These are phyloP conservation scores for Erysiphe neolycopersici DNA, from an alignment of 2,329 filamentous ascomycete species.

Conservation along the genomic window DNA sequence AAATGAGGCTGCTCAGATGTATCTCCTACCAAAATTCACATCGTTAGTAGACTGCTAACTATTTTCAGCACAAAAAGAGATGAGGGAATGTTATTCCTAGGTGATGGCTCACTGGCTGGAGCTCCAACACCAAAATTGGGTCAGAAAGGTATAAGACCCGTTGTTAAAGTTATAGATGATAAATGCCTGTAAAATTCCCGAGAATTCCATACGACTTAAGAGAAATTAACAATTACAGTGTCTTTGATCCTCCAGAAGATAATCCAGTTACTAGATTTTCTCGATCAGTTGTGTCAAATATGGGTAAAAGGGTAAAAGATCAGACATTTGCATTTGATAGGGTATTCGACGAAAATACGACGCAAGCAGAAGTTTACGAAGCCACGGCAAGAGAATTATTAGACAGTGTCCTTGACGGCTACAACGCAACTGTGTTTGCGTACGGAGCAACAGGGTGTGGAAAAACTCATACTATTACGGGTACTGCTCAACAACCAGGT, in stretches of 20 bases:
- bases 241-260: conserved; percentile 94
- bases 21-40: conserved; percentile 9
- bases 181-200: conserved; percentile 46
- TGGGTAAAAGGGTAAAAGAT: conserved; percentile 84
- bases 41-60: conserved; percentile 4
- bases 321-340: conserved; percentile 93
- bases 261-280: conserved; percentile 74
- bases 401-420: conserved; percentile 85
- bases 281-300: conserved; percentile 45
- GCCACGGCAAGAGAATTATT: conserved; percentile 70
- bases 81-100: conserved; percentile 76
- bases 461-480: conserved; percentile 94
- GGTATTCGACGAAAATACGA: conserved; percentile 87
- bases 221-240: conserved; percentile 23
- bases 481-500: conserved; percentile 72
- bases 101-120: conserved; percentile 81
- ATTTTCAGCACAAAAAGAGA: conserved; percentile 26
- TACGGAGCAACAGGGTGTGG: conserved; percentile 95
- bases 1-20: conserved; percentile 80
- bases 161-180: conserved; percentile 92
- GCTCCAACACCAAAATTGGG: conserved; percentile 62
- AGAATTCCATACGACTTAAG: too few species aligned
- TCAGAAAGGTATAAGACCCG: conserved; percentile 63
- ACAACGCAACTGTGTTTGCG: conserved; percentile 96
- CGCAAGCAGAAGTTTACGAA: conserved; percentile 85